Conservation (phyloP, 2,329 filamentous ascomycete species). For the Parastagonospora avenae region DNA sequence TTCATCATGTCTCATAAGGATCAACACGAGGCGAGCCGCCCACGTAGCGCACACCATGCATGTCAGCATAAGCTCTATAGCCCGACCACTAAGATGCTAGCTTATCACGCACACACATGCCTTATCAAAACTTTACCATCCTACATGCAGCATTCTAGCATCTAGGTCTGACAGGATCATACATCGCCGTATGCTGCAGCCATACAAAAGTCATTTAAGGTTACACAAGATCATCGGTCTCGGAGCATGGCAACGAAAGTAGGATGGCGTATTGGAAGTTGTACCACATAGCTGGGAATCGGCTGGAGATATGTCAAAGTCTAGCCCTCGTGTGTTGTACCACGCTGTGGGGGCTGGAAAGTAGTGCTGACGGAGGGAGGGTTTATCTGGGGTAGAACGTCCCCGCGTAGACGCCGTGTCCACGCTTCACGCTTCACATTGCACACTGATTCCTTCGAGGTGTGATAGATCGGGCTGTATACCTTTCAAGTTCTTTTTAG, state of each 20-base stretch:
- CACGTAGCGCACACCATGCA: conserved; percentile 9
- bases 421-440: no score
- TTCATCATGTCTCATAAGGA: no score
- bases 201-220: conserved; percentile 14
- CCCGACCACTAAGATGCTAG: conserved; percentile 20
- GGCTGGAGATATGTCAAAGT: not conserved
- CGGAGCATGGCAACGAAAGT: conserved; percentile 13
- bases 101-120: conserved; percentile 1
- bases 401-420: not conserved
- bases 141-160: conserved; percentile 1
- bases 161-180: conserved; percentile 10
- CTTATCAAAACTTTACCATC: conserved; percentile 6
- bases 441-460: no score
- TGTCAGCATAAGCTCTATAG: conserved; percentile 25
- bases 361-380: no score
- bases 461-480: no score
- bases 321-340: conserved; percentile 3
- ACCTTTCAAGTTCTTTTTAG: no score
- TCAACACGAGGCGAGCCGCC: not conserved
- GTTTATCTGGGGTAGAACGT: no score
- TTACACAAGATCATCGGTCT: conserved; percentile 18
- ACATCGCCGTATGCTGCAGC: not conserved
- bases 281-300: conserved; percentile 2
- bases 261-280: conserved; percentile 10
- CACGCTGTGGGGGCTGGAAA: no score